A percentile compares a stretch with the other conserved stretches of the same genome.
phyloP scores from a whole-genome alignment of 2,329 filamentous ascomycete species.

The Cercospora zeae-maydis region DNA sequence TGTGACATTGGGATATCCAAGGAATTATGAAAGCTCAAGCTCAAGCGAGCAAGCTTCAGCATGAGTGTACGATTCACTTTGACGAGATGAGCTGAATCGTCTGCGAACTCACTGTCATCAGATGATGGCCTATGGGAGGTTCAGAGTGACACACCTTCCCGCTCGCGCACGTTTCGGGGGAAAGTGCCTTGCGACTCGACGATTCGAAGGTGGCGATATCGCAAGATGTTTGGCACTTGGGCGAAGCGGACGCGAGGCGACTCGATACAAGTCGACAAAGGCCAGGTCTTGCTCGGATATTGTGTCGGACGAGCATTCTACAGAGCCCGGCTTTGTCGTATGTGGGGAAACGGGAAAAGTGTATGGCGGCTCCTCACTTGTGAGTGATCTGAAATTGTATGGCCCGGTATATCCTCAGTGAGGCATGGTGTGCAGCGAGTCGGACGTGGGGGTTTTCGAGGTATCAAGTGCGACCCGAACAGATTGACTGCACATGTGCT shows the following conservation, averaged over 20 bases:
- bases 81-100: neutral
- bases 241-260: neutral
- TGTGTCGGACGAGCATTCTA: neutral
- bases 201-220: neutral
- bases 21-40: conserved; percentile 48
- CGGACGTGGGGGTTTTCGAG: too few species aligned
- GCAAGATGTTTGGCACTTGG: neutral
- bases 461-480: too few species aligned
- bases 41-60: neutral
- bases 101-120: neutral
- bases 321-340: neutral
- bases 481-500: neutral
- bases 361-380: neutral
- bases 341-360: neutral
- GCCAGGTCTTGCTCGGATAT: neutral
- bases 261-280: neutral
- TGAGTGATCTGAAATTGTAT: too few species aligned
- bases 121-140: neutral
- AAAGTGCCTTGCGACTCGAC: neutral
- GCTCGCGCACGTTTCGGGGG: neutral
- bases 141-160: neutral
- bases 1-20: conserved; percentile 81
- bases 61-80: neutral
- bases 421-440: neutral
- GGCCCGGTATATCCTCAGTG: neutral